Conservation (phyloP, 2,329 filamentous ascomycete species). For the Scytalidium lignicola region DNA sequence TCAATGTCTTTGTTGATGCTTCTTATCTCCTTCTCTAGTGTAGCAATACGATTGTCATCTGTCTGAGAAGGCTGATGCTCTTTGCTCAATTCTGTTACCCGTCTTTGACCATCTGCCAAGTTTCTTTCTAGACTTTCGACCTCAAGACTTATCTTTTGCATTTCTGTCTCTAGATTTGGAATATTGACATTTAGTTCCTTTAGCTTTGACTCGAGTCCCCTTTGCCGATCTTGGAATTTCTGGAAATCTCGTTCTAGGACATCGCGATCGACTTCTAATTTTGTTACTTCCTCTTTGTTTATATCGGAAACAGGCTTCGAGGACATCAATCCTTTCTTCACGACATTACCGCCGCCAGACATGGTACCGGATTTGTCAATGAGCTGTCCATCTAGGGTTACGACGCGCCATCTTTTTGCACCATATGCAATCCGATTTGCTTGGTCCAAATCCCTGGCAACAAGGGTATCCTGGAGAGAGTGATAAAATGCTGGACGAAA, state of each 20-base stretch:
- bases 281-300: conserved; percentile 80
- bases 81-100: conserved; percentile 76
- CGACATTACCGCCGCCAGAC: conserved; percentile 90
- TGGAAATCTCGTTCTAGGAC: conserved; percentile 76
- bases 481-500: conserved; percentile 93
- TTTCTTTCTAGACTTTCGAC: conserved; percentile 83
- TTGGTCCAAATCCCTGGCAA: conserved; percentile 88
- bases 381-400: conserved; percentile 89
- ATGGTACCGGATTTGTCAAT: conserved; percentile 99
- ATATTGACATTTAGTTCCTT: conserved; percentile 71
- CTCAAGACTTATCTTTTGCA: conserved; percentile 87
- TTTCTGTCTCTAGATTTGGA: conserved; percentile 79
- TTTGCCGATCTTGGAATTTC: conserved; percentile 78
- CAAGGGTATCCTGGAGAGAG: conserved; percentile 89
- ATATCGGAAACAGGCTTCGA: conserved; percentile 87
- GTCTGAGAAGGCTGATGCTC: conserved; percentile 77
- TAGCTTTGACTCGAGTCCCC: conserved; percentile 69
- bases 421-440: conserved; percentile 97
- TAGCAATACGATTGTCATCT: conserved; percentile 68
- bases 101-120: conserved; percentile 74
- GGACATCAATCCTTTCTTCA: conserved; percentile 92
- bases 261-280: conserved; percentile 84
- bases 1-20: conserved; percentile 73
- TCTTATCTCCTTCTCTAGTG: conserved; percentile 72
- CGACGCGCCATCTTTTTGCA: conserved; percentile 88